Evolutionary conservation across 2,329 filamentous ascomycete species (phyloP).

Genomic region (Talaromyces amestolkiae): DNA sequence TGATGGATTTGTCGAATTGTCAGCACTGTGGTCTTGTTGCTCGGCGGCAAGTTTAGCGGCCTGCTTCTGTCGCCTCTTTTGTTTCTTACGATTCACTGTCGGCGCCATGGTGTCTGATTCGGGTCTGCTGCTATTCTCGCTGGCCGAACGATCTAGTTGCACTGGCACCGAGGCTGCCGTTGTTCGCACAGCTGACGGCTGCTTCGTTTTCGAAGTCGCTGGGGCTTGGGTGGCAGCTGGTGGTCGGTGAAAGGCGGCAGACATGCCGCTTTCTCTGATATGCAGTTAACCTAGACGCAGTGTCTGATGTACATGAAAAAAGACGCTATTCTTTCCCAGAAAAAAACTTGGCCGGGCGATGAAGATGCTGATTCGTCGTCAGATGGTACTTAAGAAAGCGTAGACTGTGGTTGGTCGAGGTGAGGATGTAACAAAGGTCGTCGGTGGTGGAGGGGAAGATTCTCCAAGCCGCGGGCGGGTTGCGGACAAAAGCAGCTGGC

Average conservation of each 20-base stretch:
- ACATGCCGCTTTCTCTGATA: conserved; percentile 20
- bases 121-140: conserved; percentile 13
- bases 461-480: conserved; percentile 17
- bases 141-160: conserved; percentile 8
- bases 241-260: conserved; percentile 17
- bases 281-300: conserved; percentile 8
- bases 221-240: conserved; percentile 1
- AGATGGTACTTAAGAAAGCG: background rate
- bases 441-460: conserved; percentile 18
- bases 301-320: conserved; percentile 16
- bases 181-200: background rate
- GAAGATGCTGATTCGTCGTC: background rate
- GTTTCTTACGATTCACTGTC: conserved; percentile 85
- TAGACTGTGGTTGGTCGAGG: background rate
- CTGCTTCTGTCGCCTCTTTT: conserved; percentile 83
- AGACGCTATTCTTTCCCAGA: background rate
- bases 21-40: conserved; percentile 38
- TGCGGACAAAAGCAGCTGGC: conserved; percentile 15
- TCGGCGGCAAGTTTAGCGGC: conserved; percentile 68
- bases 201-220: conserved; percentile 9
- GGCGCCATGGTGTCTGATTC: conserved; percentile 36
- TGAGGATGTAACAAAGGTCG: conserved; percentile 14
- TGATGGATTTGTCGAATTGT: conserved; percentile 33
- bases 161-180: background rate
- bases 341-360: background rate